Evolutionary conservation across 805 yeast species (phyloP), one percentile per base, ranked within the genome.

Genomic region (Candida dajiaensis): DNA sequence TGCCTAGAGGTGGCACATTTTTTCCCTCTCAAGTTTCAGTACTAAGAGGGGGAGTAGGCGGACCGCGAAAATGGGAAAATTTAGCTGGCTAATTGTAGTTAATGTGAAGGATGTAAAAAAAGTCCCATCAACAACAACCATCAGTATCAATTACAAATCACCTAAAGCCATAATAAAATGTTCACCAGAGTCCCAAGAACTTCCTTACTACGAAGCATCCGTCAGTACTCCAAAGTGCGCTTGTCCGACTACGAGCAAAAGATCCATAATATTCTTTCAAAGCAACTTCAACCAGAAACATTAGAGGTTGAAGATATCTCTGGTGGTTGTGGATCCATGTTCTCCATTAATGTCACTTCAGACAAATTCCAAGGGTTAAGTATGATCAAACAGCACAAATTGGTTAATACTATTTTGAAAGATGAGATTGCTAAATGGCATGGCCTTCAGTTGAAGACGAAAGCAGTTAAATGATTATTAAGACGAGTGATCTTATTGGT

Each of bases 321-420:
- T 23, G 98, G 92, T 18, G 99, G 99, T 1, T 94, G 99, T 67
- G 99, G 99, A 1, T 89, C 97, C 7, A 94, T 94, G 99, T 94
- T 89, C 68, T 89, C 96, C 41, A 92, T 94, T 43, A 69, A 74
- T 48, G 77, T 94, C 16, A 85, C 81, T 40, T 81, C 94, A 45
- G 73, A 71, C 2, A 70, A 78, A 58, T 94, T 94, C 67, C 80
- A 85, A 55, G 96, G 96, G 0, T 61, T 87, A 39, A 71, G 87
- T 1, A 88, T 88, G 81, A 74, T 94, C 53, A 90, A 89, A 61
- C 99, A 94, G 64, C 99, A 94, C 60, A 76, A 96, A 50, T 64
- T 92, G 54, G 98, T 94, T 15, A 92, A 94, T 65, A 78, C 80
- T 45, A 71, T 81, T 2, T 71, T 94, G 56, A 81, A 83, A 50